A percentile compares a stretch with the other conserved stretches of the same genome.
phyloP scores from a whole-genome alignment of 495 filamentous ascomycete species.

The Penicillium cataractarum region DNA sequence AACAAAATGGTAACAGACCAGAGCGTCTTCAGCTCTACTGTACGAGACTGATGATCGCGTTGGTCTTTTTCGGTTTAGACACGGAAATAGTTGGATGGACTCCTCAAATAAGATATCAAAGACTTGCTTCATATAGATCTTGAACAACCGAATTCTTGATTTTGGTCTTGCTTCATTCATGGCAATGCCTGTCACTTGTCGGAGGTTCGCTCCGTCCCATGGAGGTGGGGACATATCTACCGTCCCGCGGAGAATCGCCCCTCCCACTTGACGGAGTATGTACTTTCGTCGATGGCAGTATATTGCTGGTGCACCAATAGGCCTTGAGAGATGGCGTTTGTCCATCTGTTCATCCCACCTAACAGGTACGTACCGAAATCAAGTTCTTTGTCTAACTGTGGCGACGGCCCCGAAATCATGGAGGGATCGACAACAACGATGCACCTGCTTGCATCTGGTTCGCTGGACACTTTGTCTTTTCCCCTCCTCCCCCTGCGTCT shows the following conservation, averaged over 20 bases:
- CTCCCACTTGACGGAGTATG: background rate
- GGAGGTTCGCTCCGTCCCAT: background rate
- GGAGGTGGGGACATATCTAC: background rate
- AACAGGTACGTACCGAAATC: background rate
- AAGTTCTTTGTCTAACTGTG: background rate
- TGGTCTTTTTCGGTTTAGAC: background rate
- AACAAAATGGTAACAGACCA: background rate
- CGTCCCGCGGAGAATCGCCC: background rate
- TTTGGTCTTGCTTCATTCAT: background rate
- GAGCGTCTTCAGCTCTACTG: background rate
- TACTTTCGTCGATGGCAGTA: background rate
- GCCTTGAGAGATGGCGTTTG: background rate
- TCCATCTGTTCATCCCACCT: background rate
- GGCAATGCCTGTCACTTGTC: background rate
- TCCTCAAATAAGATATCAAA: background rate
- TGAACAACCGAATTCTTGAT: background rate
- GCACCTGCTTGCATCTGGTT: background rate
- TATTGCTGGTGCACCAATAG: background rate
- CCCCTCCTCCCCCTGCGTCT: constrained; percentile 1
- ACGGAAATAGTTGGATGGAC: background rate
- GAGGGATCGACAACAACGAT: constrained; percentile 2
- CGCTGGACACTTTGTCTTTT: background rate
- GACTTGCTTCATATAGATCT: background rate
- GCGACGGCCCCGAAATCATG: background rate
- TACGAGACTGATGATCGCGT: background rate